Evolutionary conservation across 345 rosid genomes (phyloP), one percentile per base, ranked within the genome.

Genomic region (Turritis glabra): DNA sequence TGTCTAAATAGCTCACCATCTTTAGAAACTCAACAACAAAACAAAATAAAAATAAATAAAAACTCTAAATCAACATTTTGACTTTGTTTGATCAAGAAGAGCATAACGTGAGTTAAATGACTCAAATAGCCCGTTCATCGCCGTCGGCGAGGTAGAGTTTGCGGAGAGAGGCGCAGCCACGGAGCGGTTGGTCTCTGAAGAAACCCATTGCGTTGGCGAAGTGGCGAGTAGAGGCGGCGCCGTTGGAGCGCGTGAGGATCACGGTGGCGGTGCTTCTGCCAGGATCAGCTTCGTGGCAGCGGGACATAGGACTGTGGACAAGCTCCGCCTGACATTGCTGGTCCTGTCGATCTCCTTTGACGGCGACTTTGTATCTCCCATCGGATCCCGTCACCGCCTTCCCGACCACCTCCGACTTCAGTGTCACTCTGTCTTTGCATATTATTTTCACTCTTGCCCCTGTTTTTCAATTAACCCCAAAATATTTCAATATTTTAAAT

Each of bases 131-230:
- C 13, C 76, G 23, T 5, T 5, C 43, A 25, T 69, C 77, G 23
- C 85, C 85, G 13, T 83, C 66, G 14, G 79, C 72, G 5, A 84
- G 74, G 66, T 84, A 83, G 12, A 11, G 23, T 51, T 78, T 74
- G 38, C 81, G 82, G 79, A 92, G 65, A 46, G 81, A 65, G 11
- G 64, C 26, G 38, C 98, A 90, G 12, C 84, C 88, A 27, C 65
- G 51, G 14, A 81, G 64, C 0, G 84, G 79, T 35, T 76, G 1
- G 30, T 85, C 80, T 69, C 51, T 81, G 22, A 84, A n/a, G 84
- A 81, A 89, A 7, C 96, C 90, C 88, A 90, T 69, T 35, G 90
- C 65, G 65, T 93, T 93, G 26, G 91, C 91, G 27, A 15, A 71
- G 46, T 84, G 91, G 32, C 67, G 64, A n/a, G 76, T 66, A 5